phyloP scores from a whole-genome alignment of 2,329 filamentous ascomycete species.

The Elsinoe ampelina region DNA sequence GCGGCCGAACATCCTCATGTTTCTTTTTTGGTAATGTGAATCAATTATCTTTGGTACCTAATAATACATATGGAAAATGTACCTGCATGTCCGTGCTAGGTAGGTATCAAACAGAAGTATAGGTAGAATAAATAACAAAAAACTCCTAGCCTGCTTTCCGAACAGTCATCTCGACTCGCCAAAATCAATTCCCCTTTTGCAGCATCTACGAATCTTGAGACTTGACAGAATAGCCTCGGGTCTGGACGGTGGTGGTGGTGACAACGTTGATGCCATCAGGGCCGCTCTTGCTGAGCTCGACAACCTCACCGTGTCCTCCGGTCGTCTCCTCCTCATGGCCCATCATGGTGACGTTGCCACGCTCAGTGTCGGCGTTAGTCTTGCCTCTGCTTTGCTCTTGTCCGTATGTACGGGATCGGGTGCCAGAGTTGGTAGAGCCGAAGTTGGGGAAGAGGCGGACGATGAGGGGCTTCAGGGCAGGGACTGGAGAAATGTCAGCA shows the following conservation, averaged over 20 bases:
- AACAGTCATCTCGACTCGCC: background rate
- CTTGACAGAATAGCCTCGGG: background rate
- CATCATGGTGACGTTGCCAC: slow-evolving; percentile 1
- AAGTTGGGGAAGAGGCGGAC: slow-evolving; percentile 26
- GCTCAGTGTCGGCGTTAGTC: background rate
- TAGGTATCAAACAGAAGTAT: background rate
- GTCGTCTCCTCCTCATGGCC: background rate
- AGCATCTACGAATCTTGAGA: background rate
- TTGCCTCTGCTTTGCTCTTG: slow-evolving; percentile 4
- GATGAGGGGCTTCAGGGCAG: slow-evolving; percentile 36
- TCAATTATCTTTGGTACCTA: background rate
- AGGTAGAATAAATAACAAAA: background rate
- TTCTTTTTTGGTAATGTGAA: background rate
- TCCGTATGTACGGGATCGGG: background rate
- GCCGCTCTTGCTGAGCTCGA: slow-evolving; percentile 4
- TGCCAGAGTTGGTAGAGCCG: slow-evolving; percentile 4
- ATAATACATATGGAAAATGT: background rate
- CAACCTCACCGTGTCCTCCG: background rate
- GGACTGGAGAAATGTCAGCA: slow-evolving; percentile 17
- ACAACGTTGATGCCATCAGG: slow-evolving; percentile 11
- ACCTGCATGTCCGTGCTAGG: background rate
- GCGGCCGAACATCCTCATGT: background rate
- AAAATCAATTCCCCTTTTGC: background rate
- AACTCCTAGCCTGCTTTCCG: background rate
- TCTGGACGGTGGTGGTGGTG: slow-evolving; percentile 2